Percentiles rank a stretch among this genome's conserved stretches.
These are phyloP conservation scores for Coleophoma crateriformis DNA, from an alignment of 2,329 filamentous ascomycete species.

Conservation along the genomic window DNA sequence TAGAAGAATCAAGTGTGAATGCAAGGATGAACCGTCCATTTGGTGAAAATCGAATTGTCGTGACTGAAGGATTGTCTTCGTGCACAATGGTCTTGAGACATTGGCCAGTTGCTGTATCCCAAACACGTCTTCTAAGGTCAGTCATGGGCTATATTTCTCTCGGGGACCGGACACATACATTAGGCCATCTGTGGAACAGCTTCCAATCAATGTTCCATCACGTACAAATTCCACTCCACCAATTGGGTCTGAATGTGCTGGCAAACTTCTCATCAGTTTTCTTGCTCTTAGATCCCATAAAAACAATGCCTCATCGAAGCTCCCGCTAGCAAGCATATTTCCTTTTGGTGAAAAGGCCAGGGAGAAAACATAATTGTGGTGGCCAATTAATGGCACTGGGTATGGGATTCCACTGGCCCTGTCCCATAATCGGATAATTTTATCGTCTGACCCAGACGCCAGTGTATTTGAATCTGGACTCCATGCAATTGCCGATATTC, in stretches of 20 bases:
- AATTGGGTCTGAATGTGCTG: slow-evolving; percentile 93
- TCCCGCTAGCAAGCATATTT: slow-evolving; percentile 92
- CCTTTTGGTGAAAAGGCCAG: slow-evolving; percentile 96
- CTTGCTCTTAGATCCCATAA: slow-evolving; percentile 93
- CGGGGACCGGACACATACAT: slow-evolving; percentile 49
- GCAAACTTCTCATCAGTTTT: slow-evolving; percentile 80
- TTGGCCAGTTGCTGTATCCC: slow-evolving; percentile 93
- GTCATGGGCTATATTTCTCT: not conserved
- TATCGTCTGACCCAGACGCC: slow-evolving; percentile 92
- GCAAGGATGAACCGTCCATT: slow-evolving; percentile 92
- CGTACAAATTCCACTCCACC: slow-evolving; percentile 87
- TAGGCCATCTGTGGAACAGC: slow-evolving; percentile 84
- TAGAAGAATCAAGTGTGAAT: slow-evolving; percentile 83
- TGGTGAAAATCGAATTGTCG: slow-evolving; percentile 84
- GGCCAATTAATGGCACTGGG: slow-evolving; percentile 62
- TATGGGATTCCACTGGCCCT: slow-evolving; percentile 53
- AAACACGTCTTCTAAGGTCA: slow-evolving; percentile 61
- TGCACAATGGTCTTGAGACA: slow-evolving; percentile 92
- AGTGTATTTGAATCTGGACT: slow-evolving; percentile 81
- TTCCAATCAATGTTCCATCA: slow-evolving; percentile 88
- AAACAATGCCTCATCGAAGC: slow-evolving; percentile 95
- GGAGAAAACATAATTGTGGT: slow-evolving; percentile 94
- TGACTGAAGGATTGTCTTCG: slow-evolving; percentile 89
- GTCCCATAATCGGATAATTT: slow-evolving; percentile 92
- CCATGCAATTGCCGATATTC: slow-evolving; percentile 92